These are phyloP conservation scores for Mycena pura DNA, from an alignment of 768 basidiomycete genomes.

Conservation along the genomic window DNA sequence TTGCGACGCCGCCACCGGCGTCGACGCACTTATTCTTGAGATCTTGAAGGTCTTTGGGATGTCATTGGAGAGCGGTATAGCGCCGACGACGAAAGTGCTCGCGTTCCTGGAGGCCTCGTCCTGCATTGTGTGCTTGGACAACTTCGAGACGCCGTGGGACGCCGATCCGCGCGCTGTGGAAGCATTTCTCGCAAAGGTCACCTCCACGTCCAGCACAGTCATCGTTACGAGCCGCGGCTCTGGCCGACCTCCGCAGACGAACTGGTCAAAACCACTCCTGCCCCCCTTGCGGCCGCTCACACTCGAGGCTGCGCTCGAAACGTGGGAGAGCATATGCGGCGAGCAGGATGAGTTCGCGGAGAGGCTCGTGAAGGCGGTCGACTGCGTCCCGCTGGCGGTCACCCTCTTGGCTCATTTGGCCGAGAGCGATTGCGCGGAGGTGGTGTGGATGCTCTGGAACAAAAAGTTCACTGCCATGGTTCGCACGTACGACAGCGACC, in stretches of 20 bases:
- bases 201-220: background rate
- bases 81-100: background rate
- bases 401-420: background rate
- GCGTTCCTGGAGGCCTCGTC: background rate
- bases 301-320: background rate
- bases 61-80: background rate
- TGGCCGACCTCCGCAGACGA: background rate
- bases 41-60: background rate
- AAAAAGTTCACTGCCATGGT: background rate
- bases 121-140: background rate
- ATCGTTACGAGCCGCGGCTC: background rate
- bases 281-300: background rate
- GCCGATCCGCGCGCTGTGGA: background rate
- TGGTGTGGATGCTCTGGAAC: background rate
- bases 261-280: background rate
- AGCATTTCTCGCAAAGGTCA: background rate
- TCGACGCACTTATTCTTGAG: background rate
- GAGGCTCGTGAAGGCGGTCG: background rate
- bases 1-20: background rate
- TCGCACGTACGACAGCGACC: background rate
- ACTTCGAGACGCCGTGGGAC: background rate
- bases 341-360: background rate
- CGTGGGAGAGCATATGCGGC: no score
- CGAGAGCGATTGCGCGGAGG: background rate
- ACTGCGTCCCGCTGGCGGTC: background rate